phyloP scores from a whole-genome alignment of 768 basidiomycete species.

The Boletus eberwhitei region DNA sequence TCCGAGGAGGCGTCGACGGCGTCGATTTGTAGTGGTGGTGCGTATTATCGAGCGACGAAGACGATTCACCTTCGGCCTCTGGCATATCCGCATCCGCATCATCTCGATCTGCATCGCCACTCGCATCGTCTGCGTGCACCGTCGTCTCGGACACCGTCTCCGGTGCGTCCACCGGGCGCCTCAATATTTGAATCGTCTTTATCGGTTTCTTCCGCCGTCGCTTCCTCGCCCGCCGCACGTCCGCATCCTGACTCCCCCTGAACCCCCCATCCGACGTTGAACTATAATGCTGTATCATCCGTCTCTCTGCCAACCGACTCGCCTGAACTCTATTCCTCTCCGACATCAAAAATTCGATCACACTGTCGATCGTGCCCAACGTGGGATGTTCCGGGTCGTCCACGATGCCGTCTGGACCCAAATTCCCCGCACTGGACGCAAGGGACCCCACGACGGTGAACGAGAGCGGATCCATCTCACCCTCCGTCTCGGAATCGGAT shows the following conservation, averaged over 20 bases:
- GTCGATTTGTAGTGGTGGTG: slow-evolving; percentile 23
- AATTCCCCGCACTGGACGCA: slow-evolving; percentile 19
- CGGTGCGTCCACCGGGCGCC: slow-evolving; percentile 16
- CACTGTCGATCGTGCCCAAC: slow-evolving; percentile 69
- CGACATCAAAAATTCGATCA: slow-evolving; percentile 69
- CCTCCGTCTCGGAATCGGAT: slow-evolving; percentile 39
- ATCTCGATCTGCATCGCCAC: slow-evolving; percentile 29
- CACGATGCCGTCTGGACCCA: slow-evolving; percentile 23
- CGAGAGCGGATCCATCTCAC: slow-evolving; percentile 28
- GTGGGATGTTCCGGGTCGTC: slow-evolving; percentile 51
- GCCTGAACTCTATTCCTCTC: slow-evolving; percentile 62
- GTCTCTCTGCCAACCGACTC: slow-evolving; percentile 28
- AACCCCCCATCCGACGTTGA: slow-evolving; percentile 36
- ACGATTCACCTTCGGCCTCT: slow-evolving; percentile 25
- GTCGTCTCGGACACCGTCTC: slow-evolving; percentile 25
- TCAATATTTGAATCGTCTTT: slow-evolving; percentile 30
- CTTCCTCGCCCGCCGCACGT: slow-evolving; percentile 37
- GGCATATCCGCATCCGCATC: slow-evolving; percentile 9
- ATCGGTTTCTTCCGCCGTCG: slow-evolving; percentile 37
- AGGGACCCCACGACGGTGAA: slow-evolving; percentile 28
- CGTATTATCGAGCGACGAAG: slow-evolving; percentile 27
- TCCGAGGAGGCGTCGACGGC: slow-evolving; percentile 31
- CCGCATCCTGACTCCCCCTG: slow-evolving; percentile 39
- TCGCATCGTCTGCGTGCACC: slow-evolving; percentile 19
- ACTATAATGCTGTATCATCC: slow-evolving; percentile 27